Conservation (phyloP, 441 rosid genomes). For the Rhodomyrtus psidioides region DNA sequence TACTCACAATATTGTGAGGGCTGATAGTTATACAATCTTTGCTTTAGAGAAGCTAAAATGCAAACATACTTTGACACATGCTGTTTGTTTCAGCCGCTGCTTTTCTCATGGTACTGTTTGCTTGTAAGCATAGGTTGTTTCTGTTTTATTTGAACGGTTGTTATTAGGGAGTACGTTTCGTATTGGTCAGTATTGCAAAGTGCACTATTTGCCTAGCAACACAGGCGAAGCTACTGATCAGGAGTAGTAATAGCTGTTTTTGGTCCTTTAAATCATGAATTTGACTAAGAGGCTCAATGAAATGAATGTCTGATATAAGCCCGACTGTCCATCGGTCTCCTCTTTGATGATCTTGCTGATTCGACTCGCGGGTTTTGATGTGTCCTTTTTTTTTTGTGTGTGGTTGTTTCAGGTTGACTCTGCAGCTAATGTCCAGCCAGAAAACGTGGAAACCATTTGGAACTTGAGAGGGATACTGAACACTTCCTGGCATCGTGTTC, state of each 20-base stretch:
- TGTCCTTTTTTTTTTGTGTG: background rate
- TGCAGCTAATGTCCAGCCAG: constrained; percentile 97
- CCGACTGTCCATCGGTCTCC: background rate
- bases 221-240: background rate
- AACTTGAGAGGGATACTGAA: constrained; percentile 91
- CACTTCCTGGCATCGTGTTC: constrained; percentile 92
- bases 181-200: background rate
- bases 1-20: background rate
- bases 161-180: background rate
- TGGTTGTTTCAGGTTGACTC: constrained; percentile 56
- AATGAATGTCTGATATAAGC: background rate
- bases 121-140: background rate
- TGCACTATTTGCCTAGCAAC: background rate
- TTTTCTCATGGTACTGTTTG: background rate
- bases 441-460: constrained; percentile 78
- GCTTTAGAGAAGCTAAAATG: background rate
- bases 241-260: background rate
- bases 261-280: background rate
- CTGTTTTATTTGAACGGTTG: background rate
- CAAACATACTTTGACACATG: background rate
- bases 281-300: background rate
- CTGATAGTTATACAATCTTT: background rate
- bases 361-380: background rate
- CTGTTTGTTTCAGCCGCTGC: background rate
- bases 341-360: background rate